Base-by-base conservation (phyloP, 805 yeast species). In the Starmerella stigmatis region DNA sequence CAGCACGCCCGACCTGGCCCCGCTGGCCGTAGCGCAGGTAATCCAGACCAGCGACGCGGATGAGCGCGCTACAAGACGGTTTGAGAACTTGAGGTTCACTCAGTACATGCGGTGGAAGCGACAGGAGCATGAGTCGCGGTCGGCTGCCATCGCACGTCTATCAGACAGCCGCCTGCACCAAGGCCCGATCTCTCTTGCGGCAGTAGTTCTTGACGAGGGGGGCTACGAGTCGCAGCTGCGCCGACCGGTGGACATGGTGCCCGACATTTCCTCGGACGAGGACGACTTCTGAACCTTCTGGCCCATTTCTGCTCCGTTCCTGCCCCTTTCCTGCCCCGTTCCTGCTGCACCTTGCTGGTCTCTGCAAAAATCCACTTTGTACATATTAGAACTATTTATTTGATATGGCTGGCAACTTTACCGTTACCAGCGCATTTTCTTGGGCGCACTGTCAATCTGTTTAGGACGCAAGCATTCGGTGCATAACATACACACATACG, bases 11-110 rank as follows among this genome's bases (percentile, higher is more conserved):
- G 16, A 19, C 13, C 17, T 43, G 12, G 48, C 47, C 11, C 29
- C 47, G 9, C 25, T 44, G 30, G 55, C 47, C 2, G 47, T 40
- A 2, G 47, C 48, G 0, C 11, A 19, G 2, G 41, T 38, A 2
- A 44, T 52, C 5, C 45, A 13, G 1, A 6, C 4, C 13, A 38
- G 44, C 25, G 46, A 22, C n/a, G 43, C 47, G 8, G 53, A 44
- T 22, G 13, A 19, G 7, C 4, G 5, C 8, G 25, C 17, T 20
- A 44, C 44, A 2, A 38, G 23, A 13, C 17, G 16, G 27, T 52
- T 46, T 30, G 43, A 31, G 20, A 41, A 33, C 11, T 16, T 42
- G 5, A 20, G 32, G 21, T 51, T 46, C 47, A 54, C 54, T 1
- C 54, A 48, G 20, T 34, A 30, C 7, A 34, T 34, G 19, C 21